Percentiles rank a stretch among this genome's conserved stretches.
Evolutionary conservation across 176 grass and related monocot species (phyloP).

Genomic region (Juncus inflexus): DNA sequence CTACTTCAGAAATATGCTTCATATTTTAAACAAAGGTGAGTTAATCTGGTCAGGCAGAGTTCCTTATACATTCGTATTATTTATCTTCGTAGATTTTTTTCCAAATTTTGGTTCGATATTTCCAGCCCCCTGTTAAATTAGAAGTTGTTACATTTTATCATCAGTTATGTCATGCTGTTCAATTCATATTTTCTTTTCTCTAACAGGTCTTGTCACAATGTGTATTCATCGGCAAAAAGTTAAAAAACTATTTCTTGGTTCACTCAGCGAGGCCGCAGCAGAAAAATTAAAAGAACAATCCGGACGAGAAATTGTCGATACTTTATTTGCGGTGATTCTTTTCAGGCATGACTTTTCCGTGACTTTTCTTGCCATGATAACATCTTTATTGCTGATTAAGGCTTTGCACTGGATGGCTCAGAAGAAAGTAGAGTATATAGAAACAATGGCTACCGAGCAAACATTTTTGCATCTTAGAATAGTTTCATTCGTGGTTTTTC

Average conservation of each 20-base stretch:
- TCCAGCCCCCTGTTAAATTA: too few relatives aligned
- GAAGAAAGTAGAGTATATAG: conserved; percentile 91
- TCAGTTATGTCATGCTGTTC: too few relatives aligned
- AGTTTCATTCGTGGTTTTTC: conserved; percentile 81
- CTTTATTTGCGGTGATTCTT: too few relatives aligned
- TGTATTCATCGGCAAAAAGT: conserved; percentile 77
- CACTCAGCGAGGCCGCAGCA: conserved; percentile 85
- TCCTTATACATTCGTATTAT: too few relatives aligned
- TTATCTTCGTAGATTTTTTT: too few relatives aligned
- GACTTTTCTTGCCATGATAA: conserved; percentile 76
- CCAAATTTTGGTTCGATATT: too few relatives aligned
- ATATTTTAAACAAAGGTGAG: conserved; percentile 65
- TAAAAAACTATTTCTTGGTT: conserved; percentile 78
- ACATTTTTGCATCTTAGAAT: conserved; percentile 73
- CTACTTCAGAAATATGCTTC: conserved; percentile 94
- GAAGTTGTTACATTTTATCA: too few relatives aligned
- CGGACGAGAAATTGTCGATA: conserved; percentile 78
- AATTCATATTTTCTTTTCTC: too few relatives aligned
- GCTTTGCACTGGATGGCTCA: conserved; percentile 79
- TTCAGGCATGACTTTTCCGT: conserved; percentile 98
- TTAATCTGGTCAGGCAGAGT: too few relatives aligned
- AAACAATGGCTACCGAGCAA: conserved; percentile 77
- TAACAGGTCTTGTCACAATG: conserved; percentile 64
- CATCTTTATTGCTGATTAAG: conserved; percentile 68
- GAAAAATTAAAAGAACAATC: conserved; percentile 95